Base-by-base conservation (phyloP, 768 basidiomycete genomes). In the Psilocybe sp. region DNA sequence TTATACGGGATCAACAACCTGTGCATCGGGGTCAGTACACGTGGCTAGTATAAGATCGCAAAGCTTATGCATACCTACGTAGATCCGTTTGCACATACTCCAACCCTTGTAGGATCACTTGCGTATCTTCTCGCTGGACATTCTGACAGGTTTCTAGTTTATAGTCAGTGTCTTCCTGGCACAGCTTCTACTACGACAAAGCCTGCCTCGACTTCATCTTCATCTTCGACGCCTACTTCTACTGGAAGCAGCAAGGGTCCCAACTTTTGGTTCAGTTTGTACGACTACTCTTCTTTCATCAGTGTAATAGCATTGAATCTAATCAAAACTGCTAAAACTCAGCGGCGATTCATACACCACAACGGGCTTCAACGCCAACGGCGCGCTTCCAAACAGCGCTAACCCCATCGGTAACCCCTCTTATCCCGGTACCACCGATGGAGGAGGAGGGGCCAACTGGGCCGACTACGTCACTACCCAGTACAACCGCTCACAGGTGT, bases 341-440 rank as follows among this genome's bases (percentile, higher is more conserved):
- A 81, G 80, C 54, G 81, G 81, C 8, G 80, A 81, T 56, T 81
- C 80, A 1, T 82, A 82, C 64, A 78, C 79, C 2, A 76, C 79
- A 60, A 84, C 81, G 0, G 77, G 76, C 15, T 82, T 82, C 62
- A 58, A 62, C 41, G 49, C 68, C 47, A 66, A 58, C 35, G 65
- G 69, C 20, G 65, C 68, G 14, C 66, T 75, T 6, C 78, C 80
- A 2, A 54, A 71, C 20, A 38, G 60, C 5, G 74, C 72, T 1
- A 82, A 81, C 60, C 74, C 77, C 6, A 64, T 82, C 35, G 79
- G 78, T 1, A 81, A 80, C 59, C 79, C 79, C 8, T 66, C 73
- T 3, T 81, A 77, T 60, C 80, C 80, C 1, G 79, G 79, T 11
- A 76, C 59, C 54, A 81, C 77, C 2, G 74, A 75, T 0, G 77